A percentile compares a stretch with the other conserved stretches of the same genome.
Conservation (phyloP, 163 green algal genomes). For the Scenedesmus sp. region DNA sequence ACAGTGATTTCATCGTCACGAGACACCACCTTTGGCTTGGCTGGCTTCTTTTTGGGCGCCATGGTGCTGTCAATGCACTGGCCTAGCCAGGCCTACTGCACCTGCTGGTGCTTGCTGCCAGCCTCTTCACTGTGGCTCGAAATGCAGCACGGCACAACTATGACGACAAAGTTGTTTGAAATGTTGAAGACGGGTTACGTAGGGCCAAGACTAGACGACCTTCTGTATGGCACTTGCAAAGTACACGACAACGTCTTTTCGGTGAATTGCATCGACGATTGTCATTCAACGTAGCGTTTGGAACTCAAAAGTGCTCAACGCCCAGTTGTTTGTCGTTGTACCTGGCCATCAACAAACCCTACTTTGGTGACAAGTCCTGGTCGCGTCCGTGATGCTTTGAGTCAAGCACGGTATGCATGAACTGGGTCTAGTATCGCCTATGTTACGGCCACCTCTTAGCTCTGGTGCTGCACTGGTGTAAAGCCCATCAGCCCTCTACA, state of each 20-base stretch:
- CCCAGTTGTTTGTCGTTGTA: too few species aligned
- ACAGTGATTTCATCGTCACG: background rate
- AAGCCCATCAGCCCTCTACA: too few species aligned
- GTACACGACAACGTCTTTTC: background rate
- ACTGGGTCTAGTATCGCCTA: background rate
- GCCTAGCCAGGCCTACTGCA: background rate
- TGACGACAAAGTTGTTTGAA: background rate
- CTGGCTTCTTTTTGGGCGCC: slow-evolving; percentile 69
- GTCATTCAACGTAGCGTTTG: background rate
- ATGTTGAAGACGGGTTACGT: background rate
- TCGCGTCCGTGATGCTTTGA: background rate
- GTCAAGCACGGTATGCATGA: too few species aligned
- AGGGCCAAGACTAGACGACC: background rate
- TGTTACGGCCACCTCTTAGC: background rate
- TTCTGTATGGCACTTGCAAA: background rate
- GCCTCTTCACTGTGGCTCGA: background rate
- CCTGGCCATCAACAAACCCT: background rate
- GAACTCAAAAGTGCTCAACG: too few species aligned
- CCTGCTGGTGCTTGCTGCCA: background rate
- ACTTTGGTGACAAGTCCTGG: background rate
- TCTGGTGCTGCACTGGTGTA: too few species aligned
- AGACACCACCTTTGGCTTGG: slow-evolving; percentile 54
- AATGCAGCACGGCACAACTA: background rate
- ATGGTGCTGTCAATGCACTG: slow-evolving; percentile 43
- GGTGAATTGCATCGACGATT: background rate